Percentiles rank a stretch among this genome's conserved stretches.
Evolutionary conservation across 2,329 filamentous ascomycete species (phyloP).

Genomic region (Lachnum nothofagi): DNA sequence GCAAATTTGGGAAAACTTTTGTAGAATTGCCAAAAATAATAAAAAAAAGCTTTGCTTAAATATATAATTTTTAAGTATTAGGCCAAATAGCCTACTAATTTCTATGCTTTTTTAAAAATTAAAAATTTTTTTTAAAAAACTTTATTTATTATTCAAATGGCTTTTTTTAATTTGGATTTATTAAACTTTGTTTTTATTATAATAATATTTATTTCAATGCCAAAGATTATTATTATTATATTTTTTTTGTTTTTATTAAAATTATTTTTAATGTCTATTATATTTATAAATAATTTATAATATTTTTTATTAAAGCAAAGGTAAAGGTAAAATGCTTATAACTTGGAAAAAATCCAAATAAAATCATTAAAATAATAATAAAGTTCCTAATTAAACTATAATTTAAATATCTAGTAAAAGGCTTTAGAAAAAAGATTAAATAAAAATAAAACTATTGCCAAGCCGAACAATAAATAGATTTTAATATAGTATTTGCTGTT

Average conservation of each 20-base stretch:
- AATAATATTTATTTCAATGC: neutral
- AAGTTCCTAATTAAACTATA: neutral
- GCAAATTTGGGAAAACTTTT: neutral
- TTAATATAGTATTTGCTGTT: neutral
- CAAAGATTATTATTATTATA: neutral
- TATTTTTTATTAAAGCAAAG: neutral
- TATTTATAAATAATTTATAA: neutral
- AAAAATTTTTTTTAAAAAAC: neutral
- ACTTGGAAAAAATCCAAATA: too few species aligned
- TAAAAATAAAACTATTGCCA: neutral
- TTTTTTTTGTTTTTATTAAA: neutral
- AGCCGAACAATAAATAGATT: neutral
- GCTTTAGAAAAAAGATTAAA: neutral
- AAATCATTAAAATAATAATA: neutral
- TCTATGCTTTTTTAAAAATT: neutral
- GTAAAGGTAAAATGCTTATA: neutral
- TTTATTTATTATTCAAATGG: neutral
- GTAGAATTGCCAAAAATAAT: neutral
- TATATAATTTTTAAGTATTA: neutral
- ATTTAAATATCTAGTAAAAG: neutral
- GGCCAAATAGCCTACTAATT: neutral
- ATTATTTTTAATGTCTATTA: neutral
- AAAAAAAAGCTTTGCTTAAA: neutral
- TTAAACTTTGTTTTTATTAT: neutral
- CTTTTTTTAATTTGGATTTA: neutral